A percentile compares a stretch with the other conserved stretches of the same genome.
Evolutionary conservation across 2,329 filamentous ascomycete genomes (phyloP).

Genomic region (Alternaria brassicicola): DNA sequence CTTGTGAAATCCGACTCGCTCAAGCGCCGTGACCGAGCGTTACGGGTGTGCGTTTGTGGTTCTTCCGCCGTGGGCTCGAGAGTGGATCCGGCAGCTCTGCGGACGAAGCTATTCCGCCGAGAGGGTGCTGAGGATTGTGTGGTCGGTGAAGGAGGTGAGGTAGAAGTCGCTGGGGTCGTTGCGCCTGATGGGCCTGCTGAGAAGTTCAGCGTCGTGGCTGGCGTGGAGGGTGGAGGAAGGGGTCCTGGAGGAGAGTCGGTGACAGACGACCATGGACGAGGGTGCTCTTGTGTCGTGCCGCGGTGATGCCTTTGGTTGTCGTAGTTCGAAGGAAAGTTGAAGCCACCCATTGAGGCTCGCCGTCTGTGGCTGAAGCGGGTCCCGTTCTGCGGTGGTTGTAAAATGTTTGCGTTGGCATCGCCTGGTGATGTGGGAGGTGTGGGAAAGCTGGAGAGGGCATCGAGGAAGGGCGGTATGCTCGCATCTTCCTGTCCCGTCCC

Average conservation of each 20-base stretch:
- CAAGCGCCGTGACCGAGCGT: conserved; percentile 59
- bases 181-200: conserved; percentile 61
- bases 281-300: conserved; percentile 47
- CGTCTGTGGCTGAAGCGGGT: conserved; percentile 61
- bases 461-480: conserved; percentile 57
- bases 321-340: conserved; percentile 57
- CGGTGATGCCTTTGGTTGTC: conserved; percentile 62
- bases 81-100: conserved; percentile 48
- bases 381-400: conserved; percentile 61
- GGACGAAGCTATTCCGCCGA: conserved; percentile 50
- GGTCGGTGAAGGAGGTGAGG: conserved; percentile 45
- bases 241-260: conserved; percentile 65
- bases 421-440: conserved; percentile 53
- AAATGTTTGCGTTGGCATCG: conserved; percentile 57
- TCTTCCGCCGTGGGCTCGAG: conserved; percentile 53
- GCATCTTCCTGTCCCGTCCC: conserved; percentile 52
- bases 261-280: conserved; percentile 52
- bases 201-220: conserved; percentile 62
- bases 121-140: conserved; percentile 44
- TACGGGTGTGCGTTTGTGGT: conserved; percentile 46
- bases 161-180: conserved; percentile 47
- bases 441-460: conserved; percentile 58
- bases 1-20: conserved; percentile 66
- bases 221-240: conserved; percentile 67
- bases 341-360: conserved; percentile 60